These are phyloP conservation scores for Selaginella moellendorffii DNA, from an alignment of 75 land plant genomes.

Conservation along the genomic window DNA sequence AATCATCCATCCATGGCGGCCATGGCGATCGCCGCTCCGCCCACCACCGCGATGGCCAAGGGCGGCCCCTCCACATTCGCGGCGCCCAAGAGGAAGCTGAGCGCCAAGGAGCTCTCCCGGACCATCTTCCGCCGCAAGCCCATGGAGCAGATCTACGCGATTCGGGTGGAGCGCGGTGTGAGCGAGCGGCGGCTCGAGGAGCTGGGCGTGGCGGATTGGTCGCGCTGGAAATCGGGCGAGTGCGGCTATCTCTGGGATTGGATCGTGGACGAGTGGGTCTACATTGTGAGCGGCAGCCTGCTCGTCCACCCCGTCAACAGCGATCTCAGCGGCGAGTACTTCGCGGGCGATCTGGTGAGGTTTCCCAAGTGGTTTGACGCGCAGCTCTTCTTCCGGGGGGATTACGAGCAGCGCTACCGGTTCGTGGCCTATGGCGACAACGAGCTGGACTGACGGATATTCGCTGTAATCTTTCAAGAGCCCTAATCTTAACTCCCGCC, in stretches of 20 bases:
- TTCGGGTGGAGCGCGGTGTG: constrained; percentile 46
- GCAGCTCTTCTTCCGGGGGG: constrained; percentile 50
- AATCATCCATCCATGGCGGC: too few relatives aligned
- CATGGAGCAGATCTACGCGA: constrained; percentile 67
- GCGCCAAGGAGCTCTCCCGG: background rate
- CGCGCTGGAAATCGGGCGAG: constrained; percentile 57
- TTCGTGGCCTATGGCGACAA: constrained; percentile 78
- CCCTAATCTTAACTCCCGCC: too few relatives aligned
- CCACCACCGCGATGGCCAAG: too few relatives aligned
- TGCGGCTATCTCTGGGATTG: constrained; percentile 62
- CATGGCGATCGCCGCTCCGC: too few relatives aligned
- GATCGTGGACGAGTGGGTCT: constrained; percentile 90
- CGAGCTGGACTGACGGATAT: constrained; percentile 9
- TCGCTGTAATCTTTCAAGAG: too few relatives aligned
- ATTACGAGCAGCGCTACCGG: constrained; percentile 70
- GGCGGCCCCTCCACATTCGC: background rate
- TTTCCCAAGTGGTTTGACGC: constrained; percentile 96
- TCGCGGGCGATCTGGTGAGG: constrained; percentile 81
- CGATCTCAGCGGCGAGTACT: constrained; percentile 37
- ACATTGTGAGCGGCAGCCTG: constrained; percentile 69
- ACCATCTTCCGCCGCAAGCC: constrained; percentile 23
- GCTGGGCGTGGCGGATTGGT: constrained; percentile 67
- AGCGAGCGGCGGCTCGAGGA: constrained; percentile 40
- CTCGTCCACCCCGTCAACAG: constrained; percentile 58
- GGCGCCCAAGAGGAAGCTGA: background rate